Evolutionary conservation across 495 filamentous ascomycete genomes (phyloP), one percentile per base, ranked within the genome.

Genomic region (Trichodelitschia bisporula): DNA sequence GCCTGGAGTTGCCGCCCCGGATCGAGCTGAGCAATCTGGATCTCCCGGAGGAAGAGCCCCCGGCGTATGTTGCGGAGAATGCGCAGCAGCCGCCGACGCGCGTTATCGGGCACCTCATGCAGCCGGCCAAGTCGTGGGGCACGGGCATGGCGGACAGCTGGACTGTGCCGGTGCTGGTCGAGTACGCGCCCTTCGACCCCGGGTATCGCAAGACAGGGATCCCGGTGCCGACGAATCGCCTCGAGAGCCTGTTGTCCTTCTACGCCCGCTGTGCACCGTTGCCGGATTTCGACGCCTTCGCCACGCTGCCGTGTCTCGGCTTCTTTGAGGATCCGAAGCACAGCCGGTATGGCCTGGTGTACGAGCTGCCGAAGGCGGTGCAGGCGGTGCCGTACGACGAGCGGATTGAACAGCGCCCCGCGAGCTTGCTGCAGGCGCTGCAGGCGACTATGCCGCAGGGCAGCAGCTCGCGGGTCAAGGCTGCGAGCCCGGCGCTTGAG

Each of bases 301-400:
- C 69, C 2, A 62, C 76, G 0, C 62, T 84, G 54, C 64, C 62
- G 25, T 62, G 89, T 34, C 46, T 89, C 16, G 82, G 77, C n/a
- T 92, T 80, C 46, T 77, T 75, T 38, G 66, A 83, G 44, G 79
- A 91, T 46, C 63, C 76, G 40, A 59, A 62, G 4, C 62, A 77
- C 44, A 70, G 74, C 8, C 63, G 78, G 5, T 72, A 78, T 45
- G 80, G 76, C 15, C 59, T 92, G 28, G 62, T 92, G 29, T 92
- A 82, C 41, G 69, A 77, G 31, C 69, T 90, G 42, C 82, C 82
- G 0, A 40, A 45, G n/a, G 40, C 40, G 15, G 39, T 48, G 3
- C 43, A 48, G 30, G 56, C 64, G 4, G 63, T 54, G 58, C 18
- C 53, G 49, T 31, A 49, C 53, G 19, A 56, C 37, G 36, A 48